These are phyloP conservation scores for Auricularia heimuer DNA, from an alignment of 768 basidiomycete genomes.

Conservation along the genomic window DNA sequence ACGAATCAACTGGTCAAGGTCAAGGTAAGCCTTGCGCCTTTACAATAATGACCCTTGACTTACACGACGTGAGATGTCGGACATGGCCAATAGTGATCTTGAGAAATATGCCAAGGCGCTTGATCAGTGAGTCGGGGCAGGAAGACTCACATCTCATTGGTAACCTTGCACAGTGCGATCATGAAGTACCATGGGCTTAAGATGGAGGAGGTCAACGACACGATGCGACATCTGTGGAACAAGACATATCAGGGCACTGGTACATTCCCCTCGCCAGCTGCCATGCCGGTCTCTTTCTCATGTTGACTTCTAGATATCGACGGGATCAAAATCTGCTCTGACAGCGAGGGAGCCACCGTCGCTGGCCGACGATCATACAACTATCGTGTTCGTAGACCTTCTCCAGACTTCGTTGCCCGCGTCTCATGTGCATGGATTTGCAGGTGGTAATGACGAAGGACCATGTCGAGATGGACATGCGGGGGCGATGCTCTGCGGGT, in stretches of 20 bases:
- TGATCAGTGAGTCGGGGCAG: conserved; percentile 60
- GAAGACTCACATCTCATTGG: background rate
- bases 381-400: conserved; percentile 60
- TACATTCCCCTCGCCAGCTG: conserved; percentile 21
- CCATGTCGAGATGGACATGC: conserved; percentile 99
- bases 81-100: conserved; percentile 93
- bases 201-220: conserved; percentile 99
- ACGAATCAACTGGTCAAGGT: conserved; percentile 88
- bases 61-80: conserved; percentile 60
- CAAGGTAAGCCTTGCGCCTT: conserved; percentile 46
- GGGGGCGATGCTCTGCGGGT: conserved; percentile 94
- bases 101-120: conserved; percentile 97
- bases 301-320: conserved; percentile 70
- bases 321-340: conserved; percentile 89
- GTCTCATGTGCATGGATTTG: conserved; percentile 5
- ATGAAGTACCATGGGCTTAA: conserved; percentile 97
- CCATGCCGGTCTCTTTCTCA: background rate
- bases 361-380: conserved; percentile 92
- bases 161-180: conserved; percentile 59
- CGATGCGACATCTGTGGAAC: conserved; percentile 94
- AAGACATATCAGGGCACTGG: conserved; percentile 99
- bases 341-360: conserved; percentile 64
- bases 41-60: background rate
- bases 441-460: conserved; percentile 99
- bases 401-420: conserved; percentile 2